Conservation (phyloP, 2,329 filamentous ascomycete genomes). For the Fusarium tupiense region DNA sequence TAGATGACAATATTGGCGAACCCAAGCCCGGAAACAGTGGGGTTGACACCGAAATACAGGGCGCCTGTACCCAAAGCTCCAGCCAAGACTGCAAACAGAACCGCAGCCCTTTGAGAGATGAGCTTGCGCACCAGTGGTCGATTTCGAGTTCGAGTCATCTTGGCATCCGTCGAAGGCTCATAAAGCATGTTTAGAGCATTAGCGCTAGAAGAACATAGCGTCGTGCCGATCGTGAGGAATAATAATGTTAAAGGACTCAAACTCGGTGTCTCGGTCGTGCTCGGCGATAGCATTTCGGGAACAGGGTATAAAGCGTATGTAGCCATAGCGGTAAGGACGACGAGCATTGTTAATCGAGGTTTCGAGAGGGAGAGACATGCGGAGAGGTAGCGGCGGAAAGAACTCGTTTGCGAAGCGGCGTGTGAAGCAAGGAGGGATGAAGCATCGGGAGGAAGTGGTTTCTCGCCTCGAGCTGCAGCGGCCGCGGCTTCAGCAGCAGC, state of each 20-base stretch:
- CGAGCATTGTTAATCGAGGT: conserved; percentile 88
- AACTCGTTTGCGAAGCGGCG: conserved; percentile 61
- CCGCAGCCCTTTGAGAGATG: conserved; percentile 74
- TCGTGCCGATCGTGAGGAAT: conserved; percentile 90
- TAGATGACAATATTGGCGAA: conserved; percentile 88
- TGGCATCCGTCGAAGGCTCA: conserved; percentile 87
- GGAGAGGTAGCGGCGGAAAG: conserved; percentile 73
- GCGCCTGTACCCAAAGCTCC: conserved; percentile 75
- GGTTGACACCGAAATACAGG: conserved; percentile 91
- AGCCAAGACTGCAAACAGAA: conserved; percentile 80
- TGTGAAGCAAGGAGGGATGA: conserved; percentile 65
- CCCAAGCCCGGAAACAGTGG: conserved; percentile 88
- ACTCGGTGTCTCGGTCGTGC: conserved; percentile 75
- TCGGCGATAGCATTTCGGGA: conserved; percentile 81
- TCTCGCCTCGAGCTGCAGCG: conserved; percentile 31
- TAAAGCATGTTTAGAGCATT: conserved; percentile 98
- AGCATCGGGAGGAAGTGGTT: conserved; percentile 57
- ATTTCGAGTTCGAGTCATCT: conserved; percentile 94
- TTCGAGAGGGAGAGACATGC: conserved; percentile 94
- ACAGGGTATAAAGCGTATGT: conserved; percentile 94
- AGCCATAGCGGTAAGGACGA: conserved; percentile 89
- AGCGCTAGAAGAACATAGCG: conserved; percentile 87
- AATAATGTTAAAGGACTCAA: conserved; percentile 90
- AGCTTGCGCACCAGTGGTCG: conserved; percentile 86
- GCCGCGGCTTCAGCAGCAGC: conserved; percentile 35